These are phyloP conservation scores for Botryotinia convoluta DNA, from an alignment of 2,329 filamentous ascomycete species.

Conservation along the genomic window DNA sequence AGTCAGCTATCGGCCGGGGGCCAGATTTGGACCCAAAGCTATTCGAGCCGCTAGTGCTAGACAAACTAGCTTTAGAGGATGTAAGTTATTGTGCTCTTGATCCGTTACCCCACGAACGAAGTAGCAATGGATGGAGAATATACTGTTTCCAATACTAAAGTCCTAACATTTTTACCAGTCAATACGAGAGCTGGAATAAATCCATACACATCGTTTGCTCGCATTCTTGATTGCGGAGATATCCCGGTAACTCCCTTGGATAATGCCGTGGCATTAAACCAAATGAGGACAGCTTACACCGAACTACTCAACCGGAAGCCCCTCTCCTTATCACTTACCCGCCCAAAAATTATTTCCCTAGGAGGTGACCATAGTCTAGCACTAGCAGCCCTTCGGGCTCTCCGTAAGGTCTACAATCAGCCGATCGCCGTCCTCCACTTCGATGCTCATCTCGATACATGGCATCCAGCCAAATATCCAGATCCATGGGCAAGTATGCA, in stretches of 20 bases:
- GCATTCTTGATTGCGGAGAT: slow-evolving; percentile 84
- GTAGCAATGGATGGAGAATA: not conserved
- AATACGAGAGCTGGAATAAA: slow-evolving; percentile 82
- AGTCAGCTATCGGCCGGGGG: slow-evolving; percentile 66
- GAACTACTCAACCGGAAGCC: slow-evolving; percentile 34
- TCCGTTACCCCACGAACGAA: not conserved
- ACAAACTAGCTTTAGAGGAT: slow-evolving; percentile 76
- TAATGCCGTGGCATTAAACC: slow-evolving; percentile 73
- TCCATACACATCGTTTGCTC: slow-evolving; percentile 77
- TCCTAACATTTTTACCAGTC: slow-evolving; percentile 39
- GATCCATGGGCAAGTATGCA: slow-evolving; percentile 70
- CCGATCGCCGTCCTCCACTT: slow-evolving; percentile 72
- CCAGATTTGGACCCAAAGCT: slow-evolving; percentile 81
- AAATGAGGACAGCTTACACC: slow-evolving; percentile 60
- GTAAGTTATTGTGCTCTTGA: not conserved
- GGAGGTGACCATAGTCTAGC: slow-evolving; percentile 73
- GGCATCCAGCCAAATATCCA: slow-evolving; percentile 63
- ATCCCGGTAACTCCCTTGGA: slow-evolving; percentile 85
- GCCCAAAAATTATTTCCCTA: slow-evolving; percentile 56
- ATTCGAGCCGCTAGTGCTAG: slow-evolving; percentile 81
- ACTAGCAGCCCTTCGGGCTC: slow-evolving; percentile 65
- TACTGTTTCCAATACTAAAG: not conserved
- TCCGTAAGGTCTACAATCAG: slow-evolving; percentile 59
- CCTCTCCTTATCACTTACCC: slow-evolving; percentile 30
- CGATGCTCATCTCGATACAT: slow-evolving; percentile 50